Conservation (phyloP, 768 basidiomycete species). For the Boletus huronensis region DNA sequence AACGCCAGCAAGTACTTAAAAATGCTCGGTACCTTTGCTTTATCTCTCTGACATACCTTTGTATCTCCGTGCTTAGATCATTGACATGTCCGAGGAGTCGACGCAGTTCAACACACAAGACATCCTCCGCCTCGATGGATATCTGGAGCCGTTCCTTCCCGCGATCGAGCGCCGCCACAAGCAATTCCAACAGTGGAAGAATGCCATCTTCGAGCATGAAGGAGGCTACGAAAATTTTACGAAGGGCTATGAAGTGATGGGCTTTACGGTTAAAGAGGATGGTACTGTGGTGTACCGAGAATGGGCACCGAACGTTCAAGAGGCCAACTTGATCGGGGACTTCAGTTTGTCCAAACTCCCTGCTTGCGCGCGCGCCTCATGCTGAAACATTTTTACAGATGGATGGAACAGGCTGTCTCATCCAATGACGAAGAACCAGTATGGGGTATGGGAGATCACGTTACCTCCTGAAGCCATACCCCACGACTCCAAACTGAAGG, state of each 20-base stretch:
- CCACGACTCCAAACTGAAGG: slow-evolving; percentile 96
- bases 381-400: slow-evolving; percentile 47
- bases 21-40: slow-evolving; percentile 3
- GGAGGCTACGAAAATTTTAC: slow-evolving; percentile 78
- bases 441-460: slow-evolving; percentile 86
- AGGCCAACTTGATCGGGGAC: slow-evolving; percentile 87
- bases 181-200: slow-evolving; percentile 70
- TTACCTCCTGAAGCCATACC: slow-evolving; percentile 74
- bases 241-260: slow-evolving; percentile 55
- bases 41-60: slow-evolving; percentile 2
- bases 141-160: slow-evolving; percentile 69
- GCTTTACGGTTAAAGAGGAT: slow-evolving; percentile 66
- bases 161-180: slow-evolving; percentile 69
- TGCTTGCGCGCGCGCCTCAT: background rate
- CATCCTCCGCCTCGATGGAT: slow-evolving; percentile 64
- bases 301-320: slow-evolving; percentile 90
- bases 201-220: slow-evolving; percentile 70
- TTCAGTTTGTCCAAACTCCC: slow-evolving; percentile 69
- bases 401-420: slow-evolving; percentile 83
- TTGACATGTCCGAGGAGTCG: slow-evolving; percentile 40
- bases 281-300: slow-evolving; percentile 83
- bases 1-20: slow-evolving; percentile 3
- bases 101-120: slow-evolving; percentile 50
- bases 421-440: slow-evolving; percentile 79
- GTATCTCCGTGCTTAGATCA: background rate